Conservation (phyloP, 441 rosid species). For the Macaranga tanarius region DNA sequence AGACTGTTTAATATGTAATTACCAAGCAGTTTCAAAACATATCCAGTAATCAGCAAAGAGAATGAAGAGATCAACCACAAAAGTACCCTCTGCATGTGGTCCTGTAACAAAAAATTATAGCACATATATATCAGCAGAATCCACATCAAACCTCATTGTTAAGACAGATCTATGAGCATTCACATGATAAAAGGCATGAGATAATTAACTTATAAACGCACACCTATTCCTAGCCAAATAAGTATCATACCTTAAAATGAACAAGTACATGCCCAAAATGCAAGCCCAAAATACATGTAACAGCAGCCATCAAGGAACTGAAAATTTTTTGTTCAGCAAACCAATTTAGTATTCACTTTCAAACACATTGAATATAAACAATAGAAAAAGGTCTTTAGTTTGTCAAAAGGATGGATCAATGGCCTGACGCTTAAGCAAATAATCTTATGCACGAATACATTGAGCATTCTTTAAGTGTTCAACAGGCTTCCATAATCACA, state of each 20-base stretch:
- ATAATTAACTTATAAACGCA: not conserved
- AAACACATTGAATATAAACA: not conserved
- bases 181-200: not conserved
- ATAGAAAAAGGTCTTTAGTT: conserved; percentile 1
- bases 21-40: conserved; percentile 43
- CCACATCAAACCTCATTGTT: not conserved
- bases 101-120: conserved; percentile 36
- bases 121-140: conserved; percentile 4
- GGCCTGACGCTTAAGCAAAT: not conserved
- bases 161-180: not conserved
- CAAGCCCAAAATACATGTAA: conserved; percentile 56
- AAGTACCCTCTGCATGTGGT: conserved; percentile 36
- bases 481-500: not conserved
- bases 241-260: conserved; percentile 44
- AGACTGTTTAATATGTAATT: conserved; percentile 18
- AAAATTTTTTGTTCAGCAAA: conserved; percentile 15
- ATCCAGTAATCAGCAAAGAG: conserved; percentile 41
- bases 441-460: not conserved
- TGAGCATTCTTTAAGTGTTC: not conserved
- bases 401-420: not conserved
- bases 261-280: conserved; percentile 58
- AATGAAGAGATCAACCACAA: conserved; percentile 47
- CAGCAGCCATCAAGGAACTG: conserved; percentile 62
- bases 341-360: conserved; percentile 11
- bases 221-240: conserved; percentile 7